Base-by-base conservation (phyloP, 768 basidiomycete species). In the Mycena belliarum region DNA sequence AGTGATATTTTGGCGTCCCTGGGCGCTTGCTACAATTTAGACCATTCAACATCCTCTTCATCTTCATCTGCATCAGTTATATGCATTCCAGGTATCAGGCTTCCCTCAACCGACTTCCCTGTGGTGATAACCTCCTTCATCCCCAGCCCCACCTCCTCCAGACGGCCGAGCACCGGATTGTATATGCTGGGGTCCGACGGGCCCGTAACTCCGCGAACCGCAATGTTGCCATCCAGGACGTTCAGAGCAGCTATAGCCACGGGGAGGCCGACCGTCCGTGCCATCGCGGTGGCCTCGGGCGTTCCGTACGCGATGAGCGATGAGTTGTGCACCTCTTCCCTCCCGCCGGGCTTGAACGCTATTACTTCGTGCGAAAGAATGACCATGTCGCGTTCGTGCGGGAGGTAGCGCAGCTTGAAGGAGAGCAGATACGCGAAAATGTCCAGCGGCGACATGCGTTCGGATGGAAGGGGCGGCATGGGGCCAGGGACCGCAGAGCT, bases 241-340 rank as follows among this genome's bases (percentile, higher is more conserved):
- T 78, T 76, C 63, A 89, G 69, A 2, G 93, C 85, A 1, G 93
- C 93, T 65, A 94, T 83, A 1, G 91, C 95, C 8, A 95, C 84
- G 0, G 95, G 95, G 43, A 95, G 72, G 5, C 94, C 94, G 18
- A 97, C 95, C 3, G 90, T 92, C 28, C 86, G 78, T n/a, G 93
- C 84, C 95, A 97, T 97, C 6, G 95, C 95, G 0, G 89, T 89
- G 3, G 80, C 82, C 1, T 66, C 68, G 8, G 73, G 60, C 20
- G 76, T 80, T 1, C 78, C 93, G 63, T 88, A 88, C 29, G 80
- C 73, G 23, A 87, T 75, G 15, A 94, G 69, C 23, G 82, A 80
- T 9, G 91, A 89, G 12, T 84, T 86, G 62, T 93, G 81, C 29
- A 84, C 79, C 62, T 85, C 78, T 63, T 80, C 76, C 35, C 70